A percentile compares a stretch with the other conserved stretches of the same genome.
phyloP scores from a whole-genome alignment of 129 eudicot genomes.

The Cynara cardunculus region DNA sequence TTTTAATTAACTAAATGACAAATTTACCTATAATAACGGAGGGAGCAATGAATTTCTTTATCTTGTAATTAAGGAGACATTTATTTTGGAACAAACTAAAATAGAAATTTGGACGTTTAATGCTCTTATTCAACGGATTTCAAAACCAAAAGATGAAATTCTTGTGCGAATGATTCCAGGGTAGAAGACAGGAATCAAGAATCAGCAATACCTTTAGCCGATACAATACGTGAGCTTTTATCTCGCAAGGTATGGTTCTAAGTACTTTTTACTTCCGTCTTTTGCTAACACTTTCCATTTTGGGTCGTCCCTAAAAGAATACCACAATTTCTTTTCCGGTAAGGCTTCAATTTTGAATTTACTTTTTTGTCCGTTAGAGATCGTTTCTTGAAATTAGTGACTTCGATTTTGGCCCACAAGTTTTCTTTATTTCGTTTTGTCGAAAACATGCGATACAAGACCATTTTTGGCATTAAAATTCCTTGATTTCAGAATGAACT shows the following conservation, averaged over 20 bases:
- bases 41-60: background rate
- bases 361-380: background rate
- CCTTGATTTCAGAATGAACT: no score
- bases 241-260: constrained; percentile 53
- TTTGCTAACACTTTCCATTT: background rate
- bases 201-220: constrained; percentile 60
- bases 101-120: background rate
- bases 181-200: constrained; percentile 38
- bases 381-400: no score
- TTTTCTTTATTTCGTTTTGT: background rate
- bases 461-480: background rate
- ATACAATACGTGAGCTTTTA: constrained; percentile 57
- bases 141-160: background rate
- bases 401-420: background rate
- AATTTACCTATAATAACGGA: background rate
- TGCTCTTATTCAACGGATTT: background rate
- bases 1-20: background rate
- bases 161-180: constrained; percentile 34
- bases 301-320: background rate
- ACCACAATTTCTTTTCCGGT: background rate
- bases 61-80: background rate
- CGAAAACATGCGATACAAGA: background rate
- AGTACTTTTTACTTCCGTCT: background rate
- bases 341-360: background rate
- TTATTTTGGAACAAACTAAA: background rate